phyloP scores from a whole-genome alignment of 2,329 filamentous ascomycete genomes.

The Penicillium occitanis region DNA sequence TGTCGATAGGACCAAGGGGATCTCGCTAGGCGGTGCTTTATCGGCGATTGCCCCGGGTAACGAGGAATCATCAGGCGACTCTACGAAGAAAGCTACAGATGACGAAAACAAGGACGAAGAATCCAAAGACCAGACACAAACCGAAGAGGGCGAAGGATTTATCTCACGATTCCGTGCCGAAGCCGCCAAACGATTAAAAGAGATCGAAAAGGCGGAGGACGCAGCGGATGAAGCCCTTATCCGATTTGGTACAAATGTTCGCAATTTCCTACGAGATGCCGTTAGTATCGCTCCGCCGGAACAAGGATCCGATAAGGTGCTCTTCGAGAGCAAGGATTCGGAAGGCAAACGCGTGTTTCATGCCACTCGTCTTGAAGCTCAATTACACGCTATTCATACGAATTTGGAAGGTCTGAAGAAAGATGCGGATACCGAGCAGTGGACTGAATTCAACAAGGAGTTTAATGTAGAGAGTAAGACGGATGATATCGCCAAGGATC shows the following conservation, averaged over 20 bases:
- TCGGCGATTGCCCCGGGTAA: constrained; percentile 24
- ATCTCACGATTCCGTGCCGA: constrained; percentile 74
- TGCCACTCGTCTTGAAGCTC: constrained; percentile 89
- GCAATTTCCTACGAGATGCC: constrained; percentile 86
- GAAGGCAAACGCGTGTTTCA: constrained; percentile 91
- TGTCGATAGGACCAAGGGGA: constrained; percentile 69
- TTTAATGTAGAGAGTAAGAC: constrained; percentile 87
- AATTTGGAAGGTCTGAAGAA: constrained; percentile 76
- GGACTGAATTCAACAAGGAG: constrained; percentile 66
- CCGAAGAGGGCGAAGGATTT: constrained; percentile 57
- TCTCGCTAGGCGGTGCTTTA: constrained; percentile 60
- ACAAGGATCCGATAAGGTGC: constrained; percentile 57
- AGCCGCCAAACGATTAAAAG: constrained; percentile 79
- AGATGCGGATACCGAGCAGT: constrained; percentile 75
- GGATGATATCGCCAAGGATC: constrained; percentile 73
- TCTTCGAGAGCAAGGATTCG: constrained; percentile 93
- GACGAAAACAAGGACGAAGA: constrained; percentile 27
- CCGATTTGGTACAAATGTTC: constrained; percentile 84
- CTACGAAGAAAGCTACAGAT: constrained; percentile 31
- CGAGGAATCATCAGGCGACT: constrained; percentile 28
- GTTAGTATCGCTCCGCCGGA: constrained; percentile 79
- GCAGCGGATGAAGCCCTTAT: constrained; percentile 93
- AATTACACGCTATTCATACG: constrained; percentile 92
- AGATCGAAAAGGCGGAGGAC: constrained; percentile 89
- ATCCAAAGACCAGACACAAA: not conserved